A percentile compares a stretch with the other conserved stretches of the same genome.
Conservation (phyloP, 225 moss, liverwort and hornwort species). For the Bryoerythrophyllum caledonicum region DNA sequence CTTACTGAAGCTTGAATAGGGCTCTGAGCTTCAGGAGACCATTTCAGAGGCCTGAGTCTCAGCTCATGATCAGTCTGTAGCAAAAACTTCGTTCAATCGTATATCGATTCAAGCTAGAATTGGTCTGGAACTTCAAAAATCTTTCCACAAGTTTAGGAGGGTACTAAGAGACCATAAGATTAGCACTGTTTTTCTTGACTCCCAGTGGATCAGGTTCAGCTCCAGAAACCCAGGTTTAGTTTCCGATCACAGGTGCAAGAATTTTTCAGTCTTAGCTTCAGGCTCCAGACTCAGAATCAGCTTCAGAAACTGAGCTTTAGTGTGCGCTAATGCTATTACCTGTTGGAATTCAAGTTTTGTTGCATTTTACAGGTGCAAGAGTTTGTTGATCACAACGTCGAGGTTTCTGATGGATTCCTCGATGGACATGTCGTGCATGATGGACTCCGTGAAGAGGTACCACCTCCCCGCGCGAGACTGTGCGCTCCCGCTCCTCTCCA, state of each 20-base stretch:
- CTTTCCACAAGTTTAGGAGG: neutral
- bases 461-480: slow-evolving; percentile 65
- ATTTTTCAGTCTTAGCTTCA: neutral
- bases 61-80: no score
- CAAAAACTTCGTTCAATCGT: no score
- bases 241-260: neutral
- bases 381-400: no score
- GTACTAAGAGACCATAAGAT: neutral
- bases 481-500: slow-evolving; percentile 71
- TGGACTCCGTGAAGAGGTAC: slow-evolving; percentile 53
- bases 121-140: no score
- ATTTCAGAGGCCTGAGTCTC: neutral
- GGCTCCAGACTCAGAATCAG: no score
- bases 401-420: slow-evolving; percentile 33
- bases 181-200: neutral
- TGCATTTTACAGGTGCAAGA: neutral
- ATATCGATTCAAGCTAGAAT: no score
- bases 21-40: neutral
- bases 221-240: neutral
- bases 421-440: slow-evolving; percentile 72
- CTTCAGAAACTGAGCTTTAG: neutral
- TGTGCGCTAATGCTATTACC: no score
- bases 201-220: no score
- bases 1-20: no score
- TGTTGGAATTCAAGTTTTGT: no score